phyloP scores from a whole-genome alignment of 179 eudicot species.

The Patellifolia procumbens region DNA sequence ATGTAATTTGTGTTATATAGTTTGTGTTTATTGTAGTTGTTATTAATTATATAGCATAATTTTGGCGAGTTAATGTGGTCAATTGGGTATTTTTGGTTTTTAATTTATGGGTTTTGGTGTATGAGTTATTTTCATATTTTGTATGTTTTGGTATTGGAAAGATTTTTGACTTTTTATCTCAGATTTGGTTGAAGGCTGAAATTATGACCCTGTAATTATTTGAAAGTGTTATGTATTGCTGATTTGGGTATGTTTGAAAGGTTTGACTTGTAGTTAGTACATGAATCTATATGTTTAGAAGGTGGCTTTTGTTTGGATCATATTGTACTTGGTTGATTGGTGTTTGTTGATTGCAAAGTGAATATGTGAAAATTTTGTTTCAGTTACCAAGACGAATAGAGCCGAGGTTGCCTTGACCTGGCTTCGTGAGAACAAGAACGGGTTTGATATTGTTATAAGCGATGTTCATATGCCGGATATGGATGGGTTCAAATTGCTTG shows the following conservation, averaged over 20 bases:
- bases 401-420: constrained; percentile 50
- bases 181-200: constrained; percentile 13
- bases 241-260: background rate
- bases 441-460: constrained; percentile 48
- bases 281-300: background rate
- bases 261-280: constrained; percentile 25
- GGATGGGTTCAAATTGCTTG: constrained; percentile 58
- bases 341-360: background rate
- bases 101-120: background rate
- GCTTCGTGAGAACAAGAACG: constrained; percentile 47
- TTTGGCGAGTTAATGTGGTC: constrained; percentile 20
- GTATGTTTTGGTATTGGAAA: background rate
- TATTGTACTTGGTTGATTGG: background rate
- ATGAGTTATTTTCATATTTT: constrained; percentile 15
- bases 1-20: background rate
- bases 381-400: constrained; percentile 59
- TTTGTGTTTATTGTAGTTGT: background rate
- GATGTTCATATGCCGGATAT: constrained; percentile 64
- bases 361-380: constrained; percentile 14
- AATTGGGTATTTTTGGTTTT: constrained; percentile 11
- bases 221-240: background rate
- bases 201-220: no score
- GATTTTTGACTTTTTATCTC: constrained; percentile 6
- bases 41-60: background rate
- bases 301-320: background rate